Evolutionary conservation across 1,139 yeast species (phyloP), one percentile per base, ranked within the genome.

Genomic region (Taphrina communis): DNA sequence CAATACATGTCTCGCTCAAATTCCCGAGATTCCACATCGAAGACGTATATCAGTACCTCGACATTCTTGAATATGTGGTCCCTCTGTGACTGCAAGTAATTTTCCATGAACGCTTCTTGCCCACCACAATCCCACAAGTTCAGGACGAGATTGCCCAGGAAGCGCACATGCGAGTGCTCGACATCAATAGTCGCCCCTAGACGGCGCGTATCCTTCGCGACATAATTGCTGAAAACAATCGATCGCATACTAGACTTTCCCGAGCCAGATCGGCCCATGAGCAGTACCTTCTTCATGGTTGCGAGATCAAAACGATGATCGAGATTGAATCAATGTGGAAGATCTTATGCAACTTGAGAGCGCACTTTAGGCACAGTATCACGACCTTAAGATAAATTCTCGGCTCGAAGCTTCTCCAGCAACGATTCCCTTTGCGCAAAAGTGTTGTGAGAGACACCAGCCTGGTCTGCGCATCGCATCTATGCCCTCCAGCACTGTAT

Each of bases 91-190:
- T 95, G 86, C 75, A 90, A 87, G 77, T 94, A 94, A 78, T 92
- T 93, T 76, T 93, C 97, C 90, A 95, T 93, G 75, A 93, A 95
- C 2, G 90, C 93, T 77, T 94, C 98, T 78, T 94, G 99, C 2
- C 83, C 97, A 73, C 99, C 99, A 80, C 99, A 94, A 78, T 94
- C 99, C 99, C 99, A 93, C 44, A 94, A 81, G 75, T 94, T 94
- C 69, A 94, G 82, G 0, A 97, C 92, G 96, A 94, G 91, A 77
- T 94, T 93, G 4, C 97, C 97, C 71, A 94, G 81, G 76, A 94
- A 93, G 69, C 98, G 82, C 68, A 94, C 81, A 78, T 94, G 97
- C 4, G 98, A 92, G 76, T 94, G 97, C 77, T 95, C 99, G 36
- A 94, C 98, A 76, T 95, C 99, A 71, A 95, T 93, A 0, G 99